Percentiles rank a stretch among this genome's conserved stretches.
phyloP scores from a whole-genome alignment of 352 stramenopile species.

The Phytophthora palmivora region DNA sequence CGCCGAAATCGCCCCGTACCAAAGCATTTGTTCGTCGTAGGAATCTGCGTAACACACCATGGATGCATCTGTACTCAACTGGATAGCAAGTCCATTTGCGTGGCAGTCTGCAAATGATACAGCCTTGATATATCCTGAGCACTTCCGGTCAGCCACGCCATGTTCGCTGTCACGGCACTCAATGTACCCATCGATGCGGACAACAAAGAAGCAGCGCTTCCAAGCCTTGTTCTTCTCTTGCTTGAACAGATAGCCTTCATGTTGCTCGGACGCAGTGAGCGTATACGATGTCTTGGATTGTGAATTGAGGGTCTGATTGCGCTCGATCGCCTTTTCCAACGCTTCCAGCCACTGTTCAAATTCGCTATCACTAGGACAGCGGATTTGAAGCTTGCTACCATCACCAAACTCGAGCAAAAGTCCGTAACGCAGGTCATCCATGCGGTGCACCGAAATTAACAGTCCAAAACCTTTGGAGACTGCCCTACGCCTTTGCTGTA shows the following conservation, averaged over 20 bases:
- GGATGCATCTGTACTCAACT: conserved; percentile 64
- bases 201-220: conserved; percentile 66
- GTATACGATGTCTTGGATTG: conserved; percentile 81
- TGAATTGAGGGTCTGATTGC: conserved; percentile 51
- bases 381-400: conserved; percentile 50
- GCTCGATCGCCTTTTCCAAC: conserved; percentile 65
- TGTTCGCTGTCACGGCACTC: conserved; percentile 67
- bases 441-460: conserved; percentile 49
- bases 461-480: conserved; percentile 71
- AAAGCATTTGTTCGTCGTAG: conserved; percentile 86
- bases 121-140: conserved; percentile 71
- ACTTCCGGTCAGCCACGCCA: conserved; percentile 46
- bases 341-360: conserved; percentile 57
- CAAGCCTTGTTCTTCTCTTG: conserved; percentile 67
- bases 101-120: conserved; percentile 79
- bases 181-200: conserved; percentile 77
- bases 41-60: conserved; percentile 82
- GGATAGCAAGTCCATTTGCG: conserved; percentile 72
- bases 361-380: conserved; percentile 53
- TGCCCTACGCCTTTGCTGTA: conserved; percentile 71
- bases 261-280: conserved; percentile 64
- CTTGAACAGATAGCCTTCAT: conserved; percentile 75
- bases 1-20: conserved; percentile 78
- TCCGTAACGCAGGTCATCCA: conserved; percentile 56
- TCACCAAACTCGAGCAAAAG: conserved; percentile 63